These are phyloP conservation scores for Lasiosphaeria hispida DNA, from an alignment of 495 filamentous ascomycete genomes.

Conservation along the genomic window DNA sequence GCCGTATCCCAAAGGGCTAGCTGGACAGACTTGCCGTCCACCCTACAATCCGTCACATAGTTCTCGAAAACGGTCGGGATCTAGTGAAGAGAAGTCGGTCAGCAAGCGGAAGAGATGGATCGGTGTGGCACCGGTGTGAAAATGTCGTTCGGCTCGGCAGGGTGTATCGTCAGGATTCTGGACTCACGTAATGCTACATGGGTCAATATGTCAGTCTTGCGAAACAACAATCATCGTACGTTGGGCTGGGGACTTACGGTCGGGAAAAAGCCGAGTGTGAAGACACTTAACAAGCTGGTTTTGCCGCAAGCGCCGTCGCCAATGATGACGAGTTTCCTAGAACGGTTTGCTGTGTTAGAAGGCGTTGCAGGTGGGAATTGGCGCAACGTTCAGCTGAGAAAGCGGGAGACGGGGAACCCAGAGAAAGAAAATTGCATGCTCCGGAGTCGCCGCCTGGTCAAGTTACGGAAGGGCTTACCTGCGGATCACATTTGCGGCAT, in stretches of 20 bases:
- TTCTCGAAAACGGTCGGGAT: conserved; percentile 99
- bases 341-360: conserved; percentile 10
- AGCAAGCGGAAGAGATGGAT: not conserved
- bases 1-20: conserved; percentile 98
- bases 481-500: conserved; percentile 34
- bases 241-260: conserved; percentile 62
- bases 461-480: conserved; percentile 23
- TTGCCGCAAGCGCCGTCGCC: conserved; percentile 98
- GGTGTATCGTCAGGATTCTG: not conserved
- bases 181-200: conserved; percentile 13
- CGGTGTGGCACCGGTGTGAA: not conserved
- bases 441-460: not conserved
- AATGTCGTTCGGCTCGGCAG: not conserved
- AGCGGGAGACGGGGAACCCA: too few relatives aligned
- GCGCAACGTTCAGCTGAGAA: too few relatives aligned
- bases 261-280: conserved; percentile 97
- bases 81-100: conserved; percentile 43
- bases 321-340: conserved; percentile 97
- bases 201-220: conserved; percentile 4
- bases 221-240: not conserved
- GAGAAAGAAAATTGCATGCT: not conserved
- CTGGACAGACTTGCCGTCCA: conserved; percentile 97
- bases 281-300: conserved; percentile 95
- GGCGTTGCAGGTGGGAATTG: too few relatives aligned
- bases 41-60: conserved; percentile 98